Conservation (phyloP, 495 filamentous ascomycete genomes). For the Aspergillus sclerotioniger region DNA sequence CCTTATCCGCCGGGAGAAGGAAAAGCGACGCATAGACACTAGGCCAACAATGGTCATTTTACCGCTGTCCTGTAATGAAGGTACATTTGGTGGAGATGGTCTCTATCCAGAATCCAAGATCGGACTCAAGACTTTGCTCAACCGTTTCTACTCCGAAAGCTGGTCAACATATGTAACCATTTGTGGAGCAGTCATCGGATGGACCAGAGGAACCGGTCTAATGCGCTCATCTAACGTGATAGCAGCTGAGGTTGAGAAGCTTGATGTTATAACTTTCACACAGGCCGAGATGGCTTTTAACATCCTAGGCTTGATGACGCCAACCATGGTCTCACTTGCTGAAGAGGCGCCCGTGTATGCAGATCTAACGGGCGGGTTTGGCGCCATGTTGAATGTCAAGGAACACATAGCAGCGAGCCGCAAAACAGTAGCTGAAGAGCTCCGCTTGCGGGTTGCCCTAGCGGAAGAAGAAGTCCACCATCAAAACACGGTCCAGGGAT, state of each 20-base stretch:
- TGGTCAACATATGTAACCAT: constrained; percentile 97
- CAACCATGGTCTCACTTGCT: constrained; percentile 85
- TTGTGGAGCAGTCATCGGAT: constrained; percentile 97
- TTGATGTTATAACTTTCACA: constrained; percentile 97
- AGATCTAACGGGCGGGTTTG: constrained; percentile 25
- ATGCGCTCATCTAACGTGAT: constrained; percentile 98
- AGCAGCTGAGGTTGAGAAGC: constrained; percentile 90
- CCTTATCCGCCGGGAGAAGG: constrained; percentile 74
- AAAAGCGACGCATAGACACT: constrained; percentile 77
- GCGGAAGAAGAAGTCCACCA: constrained; percentile 17
- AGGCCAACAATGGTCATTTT: constrained; percentile 94
- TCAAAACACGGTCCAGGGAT: constrained; percentile 51
- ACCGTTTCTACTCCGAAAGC: constrained; percentile 93
- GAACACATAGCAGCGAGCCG: constrained; percentile 53
- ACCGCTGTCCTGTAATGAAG: constrained; percentile 95
- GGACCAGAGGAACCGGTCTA: constrained; percentile 96
- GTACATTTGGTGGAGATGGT: constrained; percentile 96
- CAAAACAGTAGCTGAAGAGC: constrained; percentile 84
- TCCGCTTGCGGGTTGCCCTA: constrained; percentile 31
- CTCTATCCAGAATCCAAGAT: constrained; percentile 98
- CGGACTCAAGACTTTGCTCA: constrained; percentile 93
- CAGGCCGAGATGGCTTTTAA: constrained; percentile 99
- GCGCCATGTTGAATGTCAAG: constrained; percentile 22
- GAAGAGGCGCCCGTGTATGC: constrained; percentile 27
- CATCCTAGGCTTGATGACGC: constrained; percentile 91